These are phyloP conservation scores for Botrytis elliptica DNA, from an alignment of 2,329 filamentous ascomycete species.

Conservation along the genomic window DNA sequence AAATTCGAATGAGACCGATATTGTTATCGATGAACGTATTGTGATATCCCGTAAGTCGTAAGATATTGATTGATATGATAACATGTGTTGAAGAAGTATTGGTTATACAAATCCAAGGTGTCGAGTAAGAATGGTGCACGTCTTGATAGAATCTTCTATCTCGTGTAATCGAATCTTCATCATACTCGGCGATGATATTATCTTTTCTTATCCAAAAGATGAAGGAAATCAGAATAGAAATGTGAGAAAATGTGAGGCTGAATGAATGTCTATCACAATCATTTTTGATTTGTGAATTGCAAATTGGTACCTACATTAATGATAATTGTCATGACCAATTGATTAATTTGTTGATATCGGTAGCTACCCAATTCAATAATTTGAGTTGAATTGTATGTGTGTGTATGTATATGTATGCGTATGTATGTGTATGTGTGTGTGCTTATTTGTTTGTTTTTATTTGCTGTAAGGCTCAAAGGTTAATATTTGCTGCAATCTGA, in stretches of 20 bases:
- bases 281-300: neutral
- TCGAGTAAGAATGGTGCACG: constrained; percentile 34
- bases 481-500: neutral
- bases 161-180: constrained; percentile 3
- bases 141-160: constrained; percentile 23
- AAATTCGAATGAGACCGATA: neutral
- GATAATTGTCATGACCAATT: neutral
- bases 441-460: neutral
- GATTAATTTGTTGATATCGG: neutral
- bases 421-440: neutral
- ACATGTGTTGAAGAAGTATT: constrained; percentile 36
- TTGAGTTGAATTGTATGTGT: neutral
- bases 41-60: neutral
- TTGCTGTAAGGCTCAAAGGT: too few species aligned
- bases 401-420: neutral
- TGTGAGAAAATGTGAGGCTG: neutral
- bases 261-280: neutral
- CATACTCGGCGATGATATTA: neutral
- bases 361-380: neutral
- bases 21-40: neutral
- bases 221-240: neutral
- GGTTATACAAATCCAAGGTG: constrained; percentile 22
- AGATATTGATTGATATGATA: neutral
- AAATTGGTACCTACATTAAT: neutral
- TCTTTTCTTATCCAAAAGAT: neutral